Conservation (phyloP, 2,329 filamentous ascomycete genomes). For the Fusarium sp. region DNA sequence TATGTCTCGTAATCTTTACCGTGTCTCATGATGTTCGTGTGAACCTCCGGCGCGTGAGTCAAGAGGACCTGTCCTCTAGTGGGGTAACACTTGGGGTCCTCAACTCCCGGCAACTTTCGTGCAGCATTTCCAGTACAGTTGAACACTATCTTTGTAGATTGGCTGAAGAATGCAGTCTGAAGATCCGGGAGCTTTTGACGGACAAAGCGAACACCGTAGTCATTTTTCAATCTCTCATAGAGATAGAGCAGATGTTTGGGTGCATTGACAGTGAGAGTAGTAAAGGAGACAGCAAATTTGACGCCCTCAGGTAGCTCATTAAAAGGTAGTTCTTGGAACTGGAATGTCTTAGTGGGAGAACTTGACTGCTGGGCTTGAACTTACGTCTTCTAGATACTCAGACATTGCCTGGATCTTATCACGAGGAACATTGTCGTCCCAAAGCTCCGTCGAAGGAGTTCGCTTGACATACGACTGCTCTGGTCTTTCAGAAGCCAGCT, state of each 20-base stretch:
- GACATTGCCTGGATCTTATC: not conserved
- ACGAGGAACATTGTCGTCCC: not conserved
- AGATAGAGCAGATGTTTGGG: not conserved
- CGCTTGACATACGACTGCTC: not conserved
- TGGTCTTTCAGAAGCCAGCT: not conserved
- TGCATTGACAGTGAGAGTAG: not conserved
- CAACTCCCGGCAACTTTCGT: not conserved
- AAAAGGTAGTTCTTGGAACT: not conserved
- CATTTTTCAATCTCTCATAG: not conserved
- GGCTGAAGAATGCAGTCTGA: not conserved
- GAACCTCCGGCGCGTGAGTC: not conserved
- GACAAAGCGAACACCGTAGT: not conserved
- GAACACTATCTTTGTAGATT: fast-evolving
- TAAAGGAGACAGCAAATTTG: not conserved
- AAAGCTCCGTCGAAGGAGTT: not conserved
- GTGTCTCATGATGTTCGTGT: not conserved
- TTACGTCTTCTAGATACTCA: constrained; percentile 1
- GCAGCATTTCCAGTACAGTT: not conserved
- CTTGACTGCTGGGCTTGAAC: fast-evolving
- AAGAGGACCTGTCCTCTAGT: not conserved
- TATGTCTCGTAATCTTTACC: not conserved
- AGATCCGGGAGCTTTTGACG: not conserved
- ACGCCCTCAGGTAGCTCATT: not conserved
- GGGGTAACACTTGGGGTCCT: not conserved
- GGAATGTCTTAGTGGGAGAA: fast-evolving